These are phyloP conservation scores for Domatiomyces catenatus DNA, from an alignment of 2,329 filamentous ascomycete genomes.

Conservation along the genomic window DNA sequence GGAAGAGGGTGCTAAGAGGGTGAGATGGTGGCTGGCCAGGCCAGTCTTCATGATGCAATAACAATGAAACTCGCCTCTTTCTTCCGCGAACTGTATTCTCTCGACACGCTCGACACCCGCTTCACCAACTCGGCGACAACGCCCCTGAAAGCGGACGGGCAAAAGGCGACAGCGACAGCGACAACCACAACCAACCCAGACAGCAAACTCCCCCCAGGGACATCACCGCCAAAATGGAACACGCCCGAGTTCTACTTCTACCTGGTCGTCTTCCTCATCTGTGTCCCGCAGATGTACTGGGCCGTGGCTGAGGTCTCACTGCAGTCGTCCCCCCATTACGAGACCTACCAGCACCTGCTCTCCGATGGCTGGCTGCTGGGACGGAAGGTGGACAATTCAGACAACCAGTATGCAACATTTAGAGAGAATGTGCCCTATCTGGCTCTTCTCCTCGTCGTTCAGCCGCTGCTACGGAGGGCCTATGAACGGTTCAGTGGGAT, in stretches of 20 bases:
- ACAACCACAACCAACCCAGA: background rate
- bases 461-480: constrained; percentile 59
- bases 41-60: background rate
- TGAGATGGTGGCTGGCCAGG: background rate
- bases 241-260: constrained; percentile 79
- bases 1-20: too few species aligned
- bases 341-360: constrained; percentile 55
- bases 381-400: constrained; percentile 81
- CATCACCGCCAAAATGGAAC: constrained; percentile 59
- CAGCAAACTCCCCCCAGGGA: constrained; percentile 25
- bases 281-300: constrained; percentile 80
- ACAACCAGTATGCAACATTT: constrained; percentile 74
- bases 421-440: constrained; percentile 75
- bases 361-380: constrained; percentile 82
- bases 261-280: constrained; percentile 48
- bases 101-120: constrained; percentile 55
- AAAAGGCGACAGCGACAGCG: constrained; percentile 23
- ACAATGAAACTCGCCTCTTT: constrained; percentile 19
- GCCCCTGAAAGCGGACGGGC: constrained; percentile 45
- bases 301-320: constrained; percentile 72
- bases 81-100: constrained; percentile 43
- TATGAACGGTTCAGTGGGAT: constrained; percentile 45
- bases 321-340: constrained; percentile 58
- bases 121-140: constrained; percentile 57
- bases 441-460: constrained; percentile 54